A percentile compares a stretch with the other conserved stretches of the same genome.
phyloP scores from a whole-genome alignment of 306 rosid genomes.

The Glycine soja region DNA sequence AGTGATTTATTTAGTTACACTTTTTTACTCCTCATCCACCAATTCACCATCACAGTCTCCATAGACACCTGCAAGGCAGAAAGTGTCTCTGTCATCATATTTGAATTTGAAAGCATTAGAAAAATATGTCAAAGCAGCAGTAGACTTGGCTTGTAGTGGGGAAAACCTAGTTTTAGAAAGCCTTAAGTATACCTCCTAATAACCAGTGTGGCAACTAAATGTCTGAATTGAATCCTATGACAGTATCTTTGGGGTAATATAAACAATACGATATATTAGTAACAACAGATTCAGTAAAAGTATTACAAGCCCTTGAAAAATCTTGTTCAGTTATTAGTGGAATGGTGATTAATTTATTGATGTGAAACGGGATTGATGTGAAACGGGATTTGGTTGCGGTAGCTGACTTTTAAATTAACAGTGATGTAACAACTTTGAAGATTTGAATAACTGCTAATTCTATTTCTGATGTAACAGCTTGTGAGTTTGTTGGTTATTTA shows the following conservation, averaged over 20 bases:
- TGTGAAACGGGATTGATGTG: not conserved
- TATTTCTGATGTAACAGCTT: not conserved
- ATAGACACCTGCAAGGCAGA: slow-evolving; percentile 68
- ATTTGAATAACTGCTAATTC: not conserved
- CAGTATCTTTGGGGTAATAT: too few relatives aligned
- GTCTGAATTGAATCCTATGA: slow-evolving; percentile 29
- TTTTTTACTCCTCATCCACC: slow-evolving; percentile 92
- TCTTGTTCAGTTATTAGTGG: too few relatives aligned
- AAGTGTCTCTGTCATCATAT: slow-evolving; percentile 30
- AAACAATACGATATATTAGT: too few relatives aligned
- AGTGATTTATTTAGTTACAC: slow-evolving; percentile 45
- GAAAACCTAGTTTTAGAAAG: slow-evolving; percentile 23
- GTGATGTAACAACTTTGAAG: not conserved
- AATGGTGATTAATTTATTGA: too few relatives aligned
- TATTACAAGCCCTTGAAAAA: too few relatives aligned
- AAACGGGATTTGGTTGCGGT: not conserved
- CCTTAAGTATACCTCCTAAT: slow-evolving; percentile 9
- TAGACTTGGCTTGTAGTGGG: not conserved
- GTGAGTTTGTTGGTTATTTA: not conserved
- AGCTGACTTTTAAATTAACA: not conserved
- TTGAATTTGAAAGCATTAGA: slow-evolving; percentile 30
- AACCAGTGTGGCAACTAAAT: slow-evolving; percentile 19
- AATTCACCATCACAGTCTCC: slow-evolving; percentile 78
- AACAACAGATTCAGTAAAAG: too few relatives aligned
- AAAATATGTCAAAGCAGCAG: slow-evolving; percentile 8